These are phyloP conservation scores for Colletotrichum tofieldiae DNA, from an alignment of 2,329 filamentous ascomycete genomes.

Conservation along the genomic window DNA sequence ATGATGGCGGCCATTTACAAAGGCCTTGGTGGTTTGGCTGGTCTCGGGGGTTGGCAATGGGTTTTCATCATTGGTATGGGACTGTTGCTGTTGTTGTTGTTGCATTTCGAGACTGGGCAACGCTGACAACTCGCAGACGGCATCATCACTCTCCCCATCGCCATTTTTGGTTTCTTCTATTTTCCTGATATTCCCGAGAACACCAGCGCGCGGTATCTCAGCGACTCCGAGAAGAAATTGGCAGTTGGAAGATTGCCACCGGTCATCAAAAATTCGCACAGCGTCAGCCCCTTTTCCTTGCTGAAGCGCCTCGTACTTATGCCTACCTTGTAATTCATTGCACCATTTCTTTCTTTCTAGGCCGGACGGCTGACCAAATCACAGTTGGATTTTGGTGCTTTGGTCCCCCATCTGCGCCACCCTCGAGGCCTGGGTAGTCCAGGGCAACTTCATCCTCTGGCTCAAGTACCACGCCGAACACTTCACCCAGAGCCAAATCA, in stretches of 20 bases:
- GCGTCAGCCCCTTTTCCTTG: conserved; percentile 44
- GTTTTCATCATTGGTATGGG: conserved; percentile 48
- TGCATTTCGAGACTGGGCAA: background rate
- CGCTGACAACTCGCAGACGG: conserved; percentile 55
- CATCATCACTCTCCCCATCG: conserved; percentile 68
- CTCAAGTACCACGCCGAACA: conserved; percentile 47
- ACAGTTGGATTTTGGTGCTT: conserved; percentile 50
- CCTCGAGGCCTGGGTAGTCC: conserved; percentile 52
- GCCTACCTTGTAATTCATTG: conserved; percentile 45
- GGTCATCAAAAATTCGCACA: conserved; percentile 47
- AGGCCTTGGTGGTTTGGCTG: conserved; percentile 59
- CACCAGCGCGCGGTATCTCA: conserved; percentile 53
- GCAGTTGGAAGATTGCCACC: conserved; percentile 56
- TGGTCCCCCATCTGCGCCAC: conserved; percentile 55
- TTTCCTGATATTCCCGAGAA: conserved; percentile 66
- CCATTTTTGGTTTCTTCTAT: conserved; percentile 64
- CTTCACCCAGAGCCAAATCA: conserved; percentile 53
- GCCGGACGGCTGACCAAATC: background rate
- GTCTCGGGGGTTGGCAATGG: conserved; percentile 68
- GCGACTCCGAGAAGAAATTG: conserved; percentile 52
- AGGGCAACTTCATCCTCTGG: conserved; percentile 50
- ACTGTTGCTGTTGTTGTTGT: too few species aligned
- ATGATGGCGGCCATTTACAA: conserved; percentile 64
- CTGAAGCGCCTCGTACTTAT: conserved; percentile 45
- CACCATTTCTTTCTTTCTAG: background rate